phyloP scores from a whole-genome alignment of 129 eudicot genomes.

The Erigeron canadensis region DNA sequence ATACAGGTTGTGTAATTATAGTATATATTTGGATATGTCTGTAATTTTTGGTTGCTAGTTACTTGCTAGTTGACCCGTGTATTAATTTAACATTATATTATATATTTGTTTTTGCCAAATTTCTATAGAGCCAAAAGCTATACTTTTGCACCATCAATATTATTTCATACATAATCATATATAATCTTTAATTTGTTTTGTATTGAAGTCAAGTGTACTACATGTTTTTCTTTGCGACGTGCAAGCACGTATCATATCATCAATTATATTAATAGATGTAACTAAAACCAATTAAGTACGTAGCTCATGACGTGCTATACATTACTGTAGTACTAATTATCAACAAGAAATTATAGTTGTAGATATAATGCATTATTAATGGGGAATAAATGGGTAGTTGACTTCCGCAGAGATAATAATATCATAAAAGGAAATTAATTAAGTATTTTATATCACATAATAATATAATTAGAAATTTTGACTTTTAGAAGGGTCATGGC shows the following conservation, averaged over 20 bases:
- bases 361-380: neutral
- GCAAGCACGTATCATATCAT: neutral
- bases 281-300: too few species aligned
- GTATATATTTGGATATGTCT: too few species aligned
- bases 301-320: too few species aligned
- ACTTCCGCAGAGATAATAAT: neutral
- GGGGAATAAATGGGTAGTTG: neutral
- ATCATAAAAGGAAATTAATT: neutral
- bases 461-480: neutral
- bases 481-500: conserved; percentile 15
- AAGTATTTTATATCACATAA: neutral
- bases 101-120: too few species aligned
- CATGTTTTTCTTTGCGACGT: neutral
- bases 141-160: too few species aligned
- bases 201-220: neutral
- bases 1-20: too few species aligned
- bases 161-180: neutral
- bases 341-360: neutral
- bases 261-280: too few species aligned
- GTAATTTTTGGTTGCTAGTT: too few species aligned
- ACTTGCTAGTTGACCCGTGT: too few species aligned
- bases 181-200: neutral
- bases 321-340: too few species aligned
- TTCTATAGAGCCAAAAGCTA: too few species aligned
- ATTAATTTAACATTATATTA: too few species aligned